These are phyloP conservation scores for Phaeosphaeria sp. DNA, from an alignment of 2,329 filamentous ascomycete species.

Conservation along the genomic window DNA sequence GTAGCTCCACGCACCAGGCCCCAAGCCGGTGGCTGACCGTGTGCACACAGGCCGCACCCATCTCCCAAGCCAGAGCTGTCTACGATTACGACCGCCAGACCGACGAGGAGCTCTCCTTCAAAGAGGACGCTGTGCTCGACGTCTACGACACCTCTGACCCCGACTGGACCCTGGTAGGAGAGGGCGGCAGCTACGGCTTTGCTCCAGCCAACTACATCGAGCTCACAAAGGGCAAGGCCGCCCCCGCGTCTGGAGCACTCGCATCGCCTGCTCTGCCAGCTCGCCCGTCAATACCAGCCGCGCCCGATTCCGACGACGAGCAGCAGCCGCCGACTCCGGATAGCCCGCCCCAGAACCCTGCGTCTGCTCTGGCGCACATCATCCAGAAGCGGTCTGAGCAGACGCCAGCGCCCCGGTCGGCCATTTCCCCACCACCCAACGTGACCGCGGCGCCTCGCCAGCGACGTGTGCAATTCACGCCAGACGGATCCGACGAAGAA, in stretches of 20 bases:
- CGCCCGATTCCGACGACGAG: slow-evolving; percentile 54
- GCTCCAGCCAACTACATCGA: slow-evolving; percentile 97
- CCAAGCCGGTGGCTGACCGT: slow-evolving; percentile 10
- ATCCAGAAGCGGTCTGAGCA: slow-evolving; percentile 57
- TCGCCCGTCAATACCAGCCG: slow-evolving; percentile 46
- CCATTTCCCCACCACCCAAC: slow-evolving; percentile 59
- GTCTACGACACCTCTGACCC: slow-evolving; percentile 92
- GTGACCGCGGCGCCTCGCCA: slow-evolving; percentile 51
- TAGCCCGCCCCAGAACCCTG: slow-evolving; percentile 59
- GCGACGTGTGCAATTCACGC: slow-evolving; percentile 63
- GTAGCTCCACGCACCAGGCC: background rate
- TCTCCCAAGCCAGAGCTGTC: slow-evolving; percentile 82
- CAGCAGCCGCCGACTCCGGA: slow-evolving; percentile 52
- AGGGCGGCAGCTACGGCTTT: slow-evolving; percentile 87
- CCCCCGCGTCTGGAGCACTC: slow-evolving; percentile 20
- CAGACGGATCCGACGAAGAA: slow-evolving; percentile 73
- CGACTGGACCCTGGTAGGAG: slow-evolving; percentile 93
- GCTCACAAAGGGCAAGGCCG: slow-evolving; percentile 58
- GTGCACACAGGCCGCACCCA: slow-evolving; percentile 64
- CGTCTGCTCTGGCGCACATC: slow-evolving; percentile 63
- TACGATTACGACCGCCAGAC: slow-evolving; percentile 98
- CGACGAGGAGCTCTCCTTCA: slow-evolving; percentile 95
- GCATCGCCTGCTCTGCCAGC: slow-evolving; percentile 56
- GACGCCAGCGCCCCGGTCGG: slow-evolving; percentile 33
- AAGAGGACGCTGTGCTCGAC: slow-evolving; percentile 81